A percentile compares a stretch with the other conserved stretches of the same genome.
These are phyloP conservation scores for Orbilia blumenaviensis DNA, from an alignment of 2,329 filamentous ascomycete species.

Conservation along the genomic window DNA sequence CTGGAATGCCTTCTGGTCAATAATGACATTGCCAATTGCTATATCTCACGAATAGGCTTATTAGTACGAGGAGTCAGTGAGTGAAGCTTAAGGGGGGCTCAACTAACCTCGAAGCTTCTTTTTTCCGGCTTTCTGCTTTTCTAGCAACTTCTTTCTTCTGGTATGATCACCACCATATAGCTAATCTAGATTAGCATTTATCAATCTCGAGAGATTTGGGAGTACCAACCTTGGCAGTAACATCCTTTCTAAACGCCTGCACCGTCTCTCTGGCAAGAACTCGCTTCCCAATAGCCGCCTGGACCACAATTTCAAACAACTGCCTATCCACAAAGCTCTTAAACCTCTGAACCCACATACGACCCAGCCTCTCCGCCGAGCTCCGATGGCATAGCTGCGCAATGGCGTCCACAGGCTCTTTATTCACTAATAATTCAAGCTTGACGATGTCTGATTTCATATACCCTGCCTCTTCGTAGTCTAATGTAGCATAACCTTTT, in stretches of 20 bases:
- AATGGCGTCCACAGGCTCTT: slow-evolving; percentile 90
- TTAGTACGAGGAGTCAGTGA: neutral
- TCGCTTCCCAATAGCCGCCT: slow-evolving; percentile 82
- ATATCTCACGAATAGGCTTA: neutral
- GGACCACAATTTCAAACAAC: slow-evolving; percentile 97
- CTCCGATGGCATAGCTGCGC: slow-evolving; percentile 86
- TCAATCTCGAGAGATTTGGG: slow-evolving; percentile 61
- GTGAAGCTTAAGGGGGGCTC: neutral
- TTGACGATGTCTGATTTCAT: slow-evolving; percentile 81
- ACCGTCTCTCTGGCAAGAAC: slow-evolving; percentile 92
- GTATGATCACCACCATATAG: slow-evolving; percentile 89
- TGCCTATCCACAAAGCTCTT: slow-evolving; percentile 96
- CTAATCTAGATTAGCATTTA: slow-evolving; percentile 61
- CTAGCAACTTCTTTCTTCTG: slow-evolving; percentile 82
- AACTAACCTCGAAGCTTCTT: slow-evolving; percentile 74
- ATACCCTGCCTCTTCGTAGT: slow-evolving; percentile 96
- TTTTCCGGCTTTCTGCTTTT: slow-evolving; percentile 95
- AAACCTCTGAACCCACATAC: slow-evolving; percentile 92
- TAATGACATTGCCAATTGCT: slow-evolving; percentile 83
- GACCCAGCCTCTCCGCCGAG: slow-evolving; percentile 81
- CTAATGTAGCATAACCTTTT: slow-evolving; percentile 93
- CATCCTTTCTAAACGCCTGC: slow-evolving; percentile 96
- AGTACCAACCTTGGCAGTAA: slow-evolving; percentile 68
- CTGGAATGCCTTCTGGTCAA: slow-evolving; percentile 95
- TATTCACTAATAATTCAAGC: slow-evolving; percentile 92